Conservation (phyloP, 768 basidiomycete genomes). For the Podaxis sp. region DNA sequence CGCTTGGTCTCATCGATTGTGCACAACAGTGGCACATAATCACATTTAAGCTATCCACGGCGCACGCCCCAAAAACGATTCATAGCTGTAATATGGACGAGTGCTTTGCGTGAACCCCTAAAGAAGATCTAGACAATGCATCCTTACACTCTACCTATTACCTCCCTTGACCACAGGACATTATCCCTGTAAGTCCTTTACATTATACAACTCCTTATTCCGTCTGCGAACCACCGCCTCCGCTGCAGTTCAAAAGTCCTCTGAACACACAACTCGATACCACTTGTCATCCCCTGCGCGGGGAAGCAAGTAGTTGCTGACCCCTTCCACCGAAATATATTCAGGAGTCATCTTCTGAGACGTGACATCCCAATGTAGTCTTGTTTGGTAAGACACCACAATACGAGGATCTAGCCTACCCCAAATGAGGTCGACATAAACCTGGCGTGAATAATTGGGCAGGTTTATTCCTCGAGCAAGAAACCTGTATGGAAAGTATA, state of each 20-base stretch:
- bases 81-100: no score
- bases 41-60: background rate
- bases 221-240: background rate
- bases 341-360: background rate
- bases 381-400: background rate
- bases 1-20: no score
- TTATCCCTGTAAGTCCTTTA: background rate
- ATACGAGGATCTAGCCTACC: constrained; percentile 2
- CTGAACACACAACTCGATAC: background rate
- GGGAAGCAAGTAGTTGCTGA: constrained; percentile 5
- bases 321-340: background rate
- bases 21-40: no score
- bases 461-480: background rate
- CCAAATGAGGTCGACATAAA: constrained; percentile 4
- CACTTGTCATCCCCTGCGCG: background rate
- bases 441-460: background rate
- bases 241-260: background rate
- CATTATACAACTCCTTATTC: background rate
- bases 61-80: no score
- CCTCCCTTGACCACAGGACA: no score
- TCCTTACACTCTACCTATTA: no score
- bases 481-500: background rate
- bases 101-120: no score
- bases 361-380: background rate
- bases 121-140: no score